Evolutionary conservation across 23 red algal genomes (phyloP), one percentile per base, ranked within the genome.

Genomic region (Agarophyton chilense): DNA sequence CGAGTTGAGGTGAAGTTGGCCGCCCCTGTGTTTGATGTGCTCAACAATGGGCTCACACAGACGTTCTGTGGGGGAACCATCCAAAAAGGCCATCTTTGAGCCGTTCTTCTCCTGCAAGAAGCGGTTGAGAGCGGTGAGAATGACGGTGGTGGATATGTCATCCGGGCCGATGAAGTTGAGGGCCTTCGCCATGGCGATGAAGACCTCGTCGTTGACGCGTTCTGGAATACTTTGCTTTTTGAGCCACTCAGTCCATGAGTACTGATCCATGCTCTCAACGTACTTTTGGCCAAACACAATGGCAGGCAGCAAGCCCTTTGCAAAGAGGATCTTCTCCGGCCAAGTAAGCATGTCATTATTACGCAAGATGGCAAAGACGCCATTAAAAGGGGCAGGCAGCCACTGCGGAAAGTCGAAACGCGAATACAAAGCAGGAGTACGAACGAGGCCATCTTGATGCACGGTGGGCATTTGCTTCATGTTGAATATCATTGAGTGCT

Each of bases 141-240:
- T 93, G 50, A 98, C 96, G 49, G 91, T 86, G 31, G 96, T 94
- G 38, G 92, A 95, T 44, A 98, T 98, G 18, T 98, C 96, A 70
- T 98, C 96, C 21, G 96, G 96, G 77, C 94, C 92, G 53, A 98
- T 98, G 64, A 98, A 98, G 54, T 98, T 98, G 33, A 98, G 75
- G 19, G 96, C 96, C 75, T 98, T 98, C 66, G 91, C 68, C 96
- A 98, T 98, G 35, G 96, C 96, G 28, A 98, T 93, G 50, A 98
- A 98, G 13, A 95, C 92, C 65, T 98, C 96, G 47, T 98, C 96
- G 72, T 98, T 98, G 65, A 98, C 96, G 36, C 96, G 88, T 38
- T 94, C 91, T 10, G 96, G 96, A 29, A 98, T 95, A 35, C 50
- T 41, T 35, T 95, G 96, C 76, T 89, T 86, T 18, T 64, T 89